Evolutionary conservation across 192 early-diverging fungal species (phyloP), one percentile per base, ranked within the genome.

Genomic region (Oehlia diaphana): DNA sequence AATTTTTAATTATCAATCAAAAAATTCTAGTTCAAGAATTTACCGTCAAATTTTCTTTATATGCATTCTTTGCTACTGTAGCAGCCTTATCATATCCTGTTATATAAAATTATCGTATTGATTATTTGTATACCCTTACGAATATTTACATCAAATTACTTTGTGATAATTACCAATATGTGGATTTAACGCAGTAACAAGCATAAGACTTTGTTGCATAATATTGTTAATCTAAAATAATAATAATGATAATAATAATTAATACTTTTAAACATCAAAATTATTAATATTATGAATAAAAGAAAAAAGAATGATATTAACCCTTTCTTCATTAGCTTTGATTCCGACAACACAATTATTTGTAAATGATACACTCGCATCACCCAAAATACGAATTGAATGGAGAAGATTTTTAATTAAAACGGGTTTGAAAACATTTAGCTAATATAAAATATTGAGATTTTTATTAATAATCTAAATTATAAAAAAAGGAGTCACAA

Each of bases 361-460:
- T 65, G 93, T 95, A 92, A 99, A 99, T n/a, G 97, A 98, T 33
- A 81, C 81, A 81, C 91, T 88, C 62, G 94, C 96, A 84, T 98
- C 95, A 3, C 92, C 86, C 58, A 98, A 79, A 74, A 99, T 88
- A 73, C 94, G 93, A 72, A 96, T 89, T 53, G 96, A 98, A 76
- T 98, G 97, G 64, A 98, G 90, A 66, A 99, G 90, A 86, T 99
- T 99, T 87, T 94, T 93, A 87, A 99, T 98, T 91, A 99, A 89
- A 76, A 99, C 96, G 74, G 98, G 98, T 90, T 99, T 99, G 92
- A 97, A 99, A 62, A 99, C 98, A 84, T 99, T 99, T 74, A 99
- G 89, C 93, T 93, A 78, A 53, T 47, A 63, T 35, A 44, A 39
- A 53, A 47, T 53, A 26, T 35, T 7, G 7, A 72, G 28, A n/a